phyloP scores from a whole-genome alignment of 1,284 basidiomycete species.

The Puccinia novopanici region DNA sequence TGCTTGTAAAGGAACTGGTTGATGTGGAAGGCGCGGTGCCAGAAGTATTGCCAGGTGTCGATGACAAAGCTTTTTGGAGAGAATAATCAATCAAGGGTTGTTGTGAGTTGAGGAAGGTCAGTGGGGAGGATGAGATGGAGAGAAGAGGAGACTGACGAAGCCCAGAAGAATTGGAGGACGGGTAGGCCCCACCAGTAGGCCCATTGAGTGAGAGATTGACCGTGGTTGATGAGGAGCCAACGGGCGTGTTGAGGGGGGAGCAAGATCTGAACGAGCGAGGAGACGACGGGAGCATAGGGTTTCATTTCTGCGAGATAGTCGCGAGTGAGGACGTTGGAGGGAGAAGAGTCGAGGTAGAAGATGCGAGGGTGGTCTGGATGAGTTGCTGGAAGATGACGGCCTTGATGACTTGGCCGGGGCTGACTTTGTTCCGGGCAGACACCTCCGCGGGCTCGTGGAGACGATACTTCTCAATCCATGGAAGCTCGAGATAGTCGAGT shows the following conservation, averaged over 20 bases:
- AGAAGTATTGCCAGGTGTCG: conserved; percentile 98
- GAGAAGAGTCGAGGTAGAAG: conserved; percentile 69
- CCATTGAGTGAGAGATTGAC: conserved; percentile 68
- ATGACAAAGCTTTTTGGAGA: conserved; percentile 73
- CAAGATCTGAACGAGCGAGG: conserved; percentile 27
- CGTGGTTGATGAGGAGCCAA: conserved; percentile 61
- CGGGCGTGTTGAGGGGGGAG: conserved; percentile 55
- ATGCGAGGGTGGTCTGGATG: conserved; percentile 75
- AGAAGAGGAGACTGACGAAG: conserved; percentile 70
- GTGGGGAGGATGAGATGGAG: not conserved
- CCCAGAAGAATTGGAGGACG: conserved; percentile 71
- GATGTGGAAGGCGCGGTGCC: conserved; percentile 87
- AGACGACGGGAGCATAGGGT: conserved; percentile 28
- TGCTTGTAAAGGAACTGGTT: conserved; percentile 88
- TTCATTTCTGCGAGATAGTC: conserved; percentile 64
- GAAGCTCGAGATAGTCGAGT: conserved; percentile 71
- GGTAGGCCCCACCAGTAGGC: conserved; percentile 96
- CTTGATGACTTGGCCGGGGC: conserved; percentile 70
- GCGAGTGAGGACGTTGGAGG: conserved; percentile 58
- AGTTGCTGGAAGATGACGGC: conserved; percentile 82
- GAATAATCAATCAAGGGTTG: conserved; percentile 28
- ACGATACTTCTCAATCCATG: conserved; percentile 79
- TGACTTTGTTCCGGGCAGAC: conserved; percentile 73
- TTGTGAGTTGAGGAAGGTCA: not conserved
- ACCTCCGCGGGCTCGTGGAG: conserved; percentile 87